phyloP scores from a whole-genome alignment of 805 yeast genomes.

The Spencermartinsiella europaea region DNA sequence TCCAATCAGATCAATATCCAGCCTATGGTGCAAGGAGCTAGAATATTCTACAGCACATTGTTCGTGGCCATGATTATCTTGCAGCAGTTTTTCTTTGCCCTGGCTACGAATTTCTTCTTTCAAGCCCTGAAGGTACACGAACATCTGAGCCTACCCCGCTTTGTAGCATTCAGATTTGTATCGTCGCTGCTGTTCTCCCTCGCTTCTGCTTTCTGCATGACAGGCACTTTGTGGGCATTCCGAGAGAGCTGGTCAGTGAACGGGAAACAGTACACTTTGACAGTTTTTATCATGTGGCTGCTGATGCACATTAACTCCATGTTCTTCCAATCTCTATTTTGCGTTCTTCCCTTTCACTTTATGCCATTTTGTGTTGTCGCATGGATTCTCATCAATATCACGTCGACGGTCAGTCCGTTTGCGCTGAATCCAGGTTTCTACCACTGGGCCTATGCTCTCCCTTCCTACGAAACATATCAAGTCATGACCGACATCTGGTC shows the following conservation, averaged over 20 bases:
- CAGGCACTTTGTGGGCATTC: conserved; percentile 16
- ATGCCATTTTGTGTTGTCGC: conserved; percentile 9
- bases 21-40: conserved; percentile 10
- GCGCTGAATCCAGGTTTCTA: conserved; percentile 12
- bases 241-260: conserved; percentile 13
- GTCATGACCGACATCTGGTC: conserved; percentile 15
- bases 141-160: not conserved
- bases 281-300: conserved; percentile 13
- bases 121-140: not conserved
- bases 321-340: conserved; percentile 1
- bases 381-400: conserved; percentile 9
- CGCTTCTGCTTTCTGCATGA: conserved; percentile 3
- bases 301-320: conserved; percentile 2
- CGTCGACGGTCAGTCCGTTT: conserved; percentile 10
- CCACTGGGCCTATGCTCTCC: conserved; percentile 13
- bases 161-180: not conserved
- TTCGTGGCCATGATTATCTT: conserved; percentile 12
- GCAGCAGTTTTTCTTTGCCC: conserved; percentile 15
- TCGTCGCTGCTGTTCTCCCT: conserved; percentile 3
- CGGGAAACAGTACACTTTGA: conserved; percentile 12
- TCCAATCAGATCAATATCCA: conserved; percentile 8
- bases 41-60: conserved; percentile 10
- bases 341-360: conserved; percentile 5
- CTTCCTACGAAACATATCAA: conserved; percentile 10
- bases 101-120: conserved; percentile 4